Base-by-base conservation (phyloP, 2,329 filamentous ascomycete genomes). In the Beauveria rudraprayagi region DNA sequence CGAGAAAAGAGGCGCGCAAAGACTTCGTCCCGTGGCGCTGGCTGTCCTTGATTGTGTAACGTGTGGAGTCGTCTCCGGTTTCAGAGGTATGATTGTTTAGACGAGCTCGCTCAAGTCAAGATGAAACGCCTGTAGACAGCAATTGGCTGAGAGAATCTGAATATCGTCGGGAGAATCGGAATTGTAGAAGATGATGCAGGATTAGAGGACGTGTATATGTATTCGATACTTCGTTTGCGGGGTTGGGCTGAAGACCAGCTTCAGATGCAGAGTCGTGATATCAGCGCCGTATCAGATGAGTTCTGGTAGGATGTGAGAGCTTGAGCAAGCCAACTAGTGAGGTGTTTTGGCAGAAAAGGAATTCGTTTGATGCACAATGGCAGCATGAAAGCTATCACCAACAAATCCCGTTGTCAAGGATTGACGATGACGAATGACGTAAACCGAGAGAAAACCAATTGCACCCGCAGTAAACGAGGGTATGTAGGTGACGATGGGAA, bases 221-320 rank as follows among this genome's bases (percentile, higher is more conserved):
- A 22, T 17, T 28, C 55, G 34, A 43, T 34, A 11, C 30, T 63
- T 61, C 51, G 60, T 59, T 63, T 28, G 53, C 54, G 57, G 52
- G 64, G 62, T 63, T 66, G 66, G 62, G 17, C 26, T 51, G 52
- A 61, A 61, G 60, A 56, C 60, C 60, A 24, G 60, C 57, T 60
- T 60, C 57, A 54, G 56, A 59, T 59, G 56, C 30, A 58, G 30
- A 52, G 47, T 59, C 56, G 56, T 59, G 56, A 52, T 51, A 59
- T 58, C 56, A 22, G 22, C 19, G 34, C 24, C 47, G 56, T 51
- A n/a, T 37, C 6, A 3, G 17, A 24, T 19, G 24, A 43, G 44
- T 19, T 26, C 11, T 30, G 46, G 46, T 43, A 19, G 47, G 2
- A 19, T 11, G 5, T 7, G 17, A 37, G 19, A 48, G 54, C 26